Percentiles rank a stretch among this genome's conserved stretches.
These are phyloP conservation scores for Fistulinella prunicolor DNA, from an alignment of 768 basidiomycete genomes.

Conservation along the genomic window DNA sequence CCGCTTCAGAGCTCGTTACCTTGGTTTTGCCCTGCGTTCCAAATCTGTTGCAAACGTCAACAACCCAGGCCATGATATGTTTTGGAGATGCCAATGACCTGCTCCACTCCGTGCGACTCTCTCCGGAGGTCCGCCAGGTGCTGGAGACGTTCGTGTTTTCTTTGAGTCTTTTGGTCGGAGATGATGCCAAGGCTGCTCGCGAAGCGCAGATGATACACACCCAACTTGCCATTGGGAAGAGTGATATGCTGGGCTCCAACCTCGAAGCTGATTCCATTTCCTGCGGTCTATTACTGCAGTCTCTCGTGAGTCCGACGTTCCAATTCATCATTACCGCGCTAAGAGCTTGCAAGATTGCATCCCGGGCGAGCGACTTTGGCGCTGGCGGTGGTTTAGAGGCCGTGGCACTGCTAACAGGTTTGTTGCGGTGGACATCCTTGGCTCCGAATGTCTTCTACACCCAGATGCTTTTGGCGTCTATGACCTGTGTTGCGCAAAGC, in stretches of 20 bases:
- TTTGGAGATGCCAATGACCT: slow-evolving; percentile 51
- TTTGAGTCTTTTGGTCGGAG: slow-evolving; percentile 58
- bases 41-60: slow-evolving; percentile 60
- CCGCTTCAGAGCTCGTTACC: slow-evolving; percentile 62
- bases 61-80: slow-evolving; percentile 53
- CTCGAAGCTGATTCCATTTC: slow-evolving; percentile 66
- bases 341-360: slow-evolving; percentile 44
- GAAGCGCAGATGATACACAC: slow-evolving; percentile 74
- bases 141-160: slow-evolving; percentile 60
- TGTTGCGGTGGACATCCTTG: slow-evolving; percentile 63
- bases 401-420: slow-evolving; percentile 51
- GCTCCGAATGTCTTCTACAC: slow-evolving; percentile 62
- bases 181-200: slow-evolving; percentile 65
- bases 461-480: slow-evolving; percentile 61
- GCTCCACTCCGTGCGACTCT: slow-evolving; percentile 50
- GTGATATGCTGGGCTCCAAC: slow-evolving; percentile 52
- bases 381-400: slow-evolving; percentile 54
- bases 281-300: slow-evolving; percentile 57
- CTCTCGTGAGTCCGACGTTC: slow-evolving; percentile 47
- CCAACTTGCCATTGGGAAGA: slow-evolving; percentile 56
- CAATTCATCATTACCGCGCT: background rate
- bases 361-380: slow-evolving; percentile 60
- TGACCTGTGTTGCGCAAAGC: slow-evolving; percentile 60
- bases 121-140: slow-evolving; percentile 50
- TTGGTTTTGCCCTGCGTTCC: slow-evolving; percentile 59